Conservation (phyloP, 2,329 filamentous ascomycete species). For the Fusarium sp. region DNA sequence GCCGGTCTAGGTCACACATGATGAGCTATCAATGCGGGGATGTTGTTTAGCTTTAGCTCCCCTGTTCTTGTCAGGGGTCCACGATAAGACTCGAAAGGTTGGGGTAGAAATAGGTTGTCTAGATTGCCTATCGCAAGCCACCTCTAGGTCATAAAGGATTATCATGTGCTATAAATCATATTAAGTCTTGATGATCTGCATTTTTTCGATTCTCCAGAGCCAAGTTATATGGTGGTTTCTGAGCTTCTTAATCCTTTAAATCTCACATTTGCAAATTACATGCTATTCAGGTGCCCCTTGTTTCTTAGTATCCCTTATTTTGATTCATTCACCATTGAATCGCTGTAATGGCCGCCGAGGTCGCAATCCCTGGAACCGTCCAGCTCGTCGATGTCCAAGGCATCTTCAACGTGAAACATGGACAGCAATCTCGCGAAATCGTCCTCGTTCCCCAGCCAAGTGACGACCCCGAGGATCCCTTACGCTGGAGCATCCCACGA, state of each 20-base stretch:
- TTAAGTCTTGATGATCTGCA: neutral
- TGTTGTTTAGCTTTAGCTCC: constrained; percentile 1
- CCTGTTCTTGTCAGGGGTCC: constrained; percentile 3
- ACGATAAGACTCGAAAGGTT: constrained; percentile 10
- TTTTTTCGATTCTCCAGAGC: neutral
- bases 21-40: constrained; percentile 10
- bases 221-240: neutral
- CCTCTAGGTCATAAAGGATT: neutral
- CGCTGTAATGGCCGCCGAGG: neutral
- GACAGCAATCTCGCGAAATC: constrained; percentile 37
- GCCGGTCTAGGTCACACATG: constrained; percentile 2
- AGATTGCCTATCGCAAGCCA: constrained; percentile 9
- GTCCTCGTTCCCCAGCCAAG: constrained; percentile 42
- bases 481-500: constrained; percentile 38
- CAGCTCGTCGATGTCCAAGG: constrained; percentile 41
- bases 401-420: constrained; percentile 37
- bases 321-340: neutral
- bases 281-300: no score
- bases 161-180: neutral
- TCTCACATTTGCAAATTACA: no score
- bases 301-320: no score
- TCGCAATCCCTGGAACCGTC: constrained; percentile 39
- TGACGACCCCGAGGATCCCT: constrained; percentile 44
- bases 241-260: neutral
- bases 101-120: constrained; percentile 7